Conservation (phyloP, 352 stramenopile species). For the Phytophthora idaei region DNA sequence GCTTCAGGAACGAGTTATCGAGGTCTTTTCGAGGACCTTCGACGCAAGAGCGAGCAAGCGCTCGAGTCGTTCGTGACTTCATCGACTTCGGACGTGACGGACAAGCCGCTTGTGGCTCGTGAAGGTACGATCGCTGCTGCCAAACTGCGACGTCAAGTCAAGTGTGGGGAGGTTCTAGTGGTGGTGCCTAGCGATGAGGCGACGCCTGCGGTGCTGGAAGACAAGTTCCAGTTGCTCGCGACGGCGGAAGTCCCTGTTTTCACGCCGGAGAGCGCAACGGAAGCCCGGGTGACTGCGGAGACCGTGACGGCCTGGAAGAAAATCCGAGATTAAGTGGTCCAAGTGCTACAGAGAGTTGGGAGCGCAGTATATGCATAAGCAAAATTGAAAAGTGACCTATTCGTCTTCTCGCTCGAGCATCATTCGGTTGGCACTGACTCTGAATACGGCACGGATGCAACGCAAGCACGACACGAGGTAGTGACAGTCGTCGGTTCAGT, state of each 20-base stretch:
- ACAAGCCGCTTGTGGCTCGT: conserved; percentile 37
- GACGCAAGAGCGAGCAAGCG: conserved; percentile 60
- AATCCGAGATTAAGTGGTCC: conserved; percentile 31
- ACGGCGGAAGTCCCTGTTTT: conserved; percentile 57
- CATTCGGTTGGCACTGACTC: background rate
- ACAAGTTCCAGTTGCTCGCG: conserved; percentile 55
- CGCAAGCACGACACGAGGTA: background rate
- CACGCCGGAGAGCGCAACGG: conserved; percentile 50
- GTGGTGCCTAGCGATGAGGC: conserved; percentile 52
- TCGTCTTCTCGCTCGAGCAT: conserved; percentile 1
- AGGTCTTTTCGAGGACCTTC: conserved; percentile 61
- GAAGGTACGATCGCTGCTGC: conserved; percentile 48
- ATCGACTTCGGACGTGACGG: conserved; percentile 33
- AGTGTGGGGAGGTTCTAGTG: conserved; percentile 58
- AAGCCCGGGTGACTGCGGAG: conserved; percentile 53
- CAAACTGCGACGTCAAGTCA: conserved; percentile 60
- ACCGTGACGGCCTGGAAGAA: conserved; percentile 59
- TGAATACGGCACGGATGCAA: background rate
- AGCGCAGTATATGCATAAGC: conserved; percentile 9
- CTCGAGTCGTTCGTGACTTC: conserved; percentile 59
- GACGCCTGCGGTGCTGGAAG: conserved; percentile 32
- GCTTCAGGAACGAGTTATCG: conserved; percentile 27
- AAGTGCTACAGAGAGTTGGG: background rate
- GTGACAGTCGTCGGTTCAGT: conserved; percentile 11
- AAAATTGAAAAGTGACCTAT: conserved; percentile 12